phyloP scores from a whole-genome alignment of 306 rosid genomes.

The Gastrolobium villosum region DNA sequence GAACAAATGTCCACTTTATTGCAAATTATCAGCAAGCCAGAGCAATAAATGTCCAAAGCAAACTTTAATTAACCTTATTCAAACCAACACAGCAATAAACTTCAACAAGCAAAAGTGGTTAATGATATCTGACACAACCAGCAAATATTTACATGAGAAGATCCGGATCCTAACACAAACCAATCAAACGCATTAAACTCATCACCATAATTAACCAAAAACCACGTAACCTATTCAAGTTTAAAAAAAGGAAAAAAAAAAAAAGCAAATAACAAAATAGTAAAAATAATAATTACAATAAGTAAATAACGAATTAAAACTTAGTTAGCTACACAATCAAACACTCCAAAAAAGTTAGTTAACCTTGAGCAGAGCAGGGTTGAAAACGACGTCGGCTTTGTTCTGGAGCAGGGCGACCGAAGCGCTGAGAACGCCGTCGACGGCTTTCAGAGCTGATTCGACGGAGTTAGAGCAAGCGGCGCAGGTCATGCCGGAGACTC shows the following conservation, averaged over 20 bases:
- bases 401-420: constrained; percentile 95
- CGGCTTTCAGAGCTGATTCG: constrained; percentile 71
- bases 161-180: neutral
- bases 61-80: neutral
- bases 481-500: constrained; percentile 93
- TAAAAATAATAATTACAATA: neutral
- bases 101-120: neutral
- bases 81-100: neutral
- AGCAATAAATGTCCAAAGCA: constrained; percentile 33
- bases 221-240: constrained; percentile 13
- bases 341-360: neutral
- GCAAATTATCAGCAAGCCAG: constrained; percentile 13
- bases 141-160: no score
- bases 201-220: constrained; percentile 19
- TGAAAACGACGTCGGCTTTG: constrained; percentile 88
- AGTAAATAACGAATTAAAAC: neutral
- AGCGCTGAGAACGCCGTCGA: constrained; percentile 76
- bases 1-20: constrained; percentile 24
- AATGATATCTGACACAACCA: constrained; percentile 15
- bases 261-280: neutral
- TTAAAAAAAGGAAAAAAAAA: neutral
- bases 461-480: constrained; percentile 97
- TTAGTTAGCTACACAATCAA: neutral
- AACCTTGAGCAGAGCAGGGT: constrained; percentile 81
- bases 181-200: neutral